These are phyloP conservation scores for Coemansia sp. DNA, from an alignment of 192 early-diverging fungal genomes.

Conservation along the genomic window DNA sequence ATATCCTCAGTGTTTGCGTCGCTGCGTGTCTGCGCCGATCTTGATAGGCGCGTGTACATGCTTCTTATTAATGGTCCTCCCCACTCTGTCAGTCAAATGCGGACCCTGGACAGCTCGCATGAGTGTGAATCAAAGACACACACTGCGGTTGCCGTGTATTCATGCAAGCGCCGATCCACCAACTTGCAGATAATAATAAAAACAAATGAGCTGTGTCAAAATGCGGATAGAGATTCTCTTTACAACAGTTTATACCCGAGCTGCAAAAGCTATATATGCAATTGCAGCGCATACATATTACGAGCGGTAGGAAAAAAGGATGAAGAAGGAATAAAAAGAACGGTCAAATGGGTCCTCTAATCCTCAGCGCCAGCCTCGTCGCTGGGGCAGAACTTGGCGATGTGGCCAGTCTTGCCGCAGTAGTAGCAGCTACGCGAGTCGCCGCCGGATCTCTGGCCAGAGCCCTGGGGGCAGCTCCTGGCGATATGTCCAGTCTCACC, in stretches of 20 bases:
- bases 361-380: constrained; percentile 5
- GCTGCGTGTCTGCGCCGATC: not conserved
- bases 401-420: constrained; percentile 54
- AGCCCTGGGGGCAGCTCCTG: constrained; percentile 34
- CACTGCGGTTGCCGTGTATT: not conserved
- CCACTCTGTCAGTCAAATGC: not conserved
- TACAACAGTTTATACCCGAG: not conserved
- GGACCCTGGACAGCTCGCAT: not conserved
- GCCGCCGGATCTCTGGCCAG: constrained; percentile 2
- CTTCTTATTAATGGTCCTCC: not conserved
- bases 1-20: not conserved
- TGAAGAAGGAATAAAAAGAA: constrained; percentile 6
- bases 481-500: constrained; percentile 48
- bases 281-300: constrained; percentile 5
- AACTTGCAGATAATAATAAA: not conserved
- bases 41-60: not conserved
- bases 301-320: not conserved
- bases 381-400: constrained; percentile 42
- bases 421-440: constrained; percentile 27
- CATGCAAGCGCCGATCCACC: not conserved
- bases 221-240: constrained; percentile 1
- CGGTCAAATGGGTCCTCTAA: not conserved
- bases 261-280: not conserved
- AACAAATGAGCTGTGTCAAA: not conserved
- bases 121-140: not conserved